Evolutionary conservation across 805 yeast species (phyloP).

Genomic region (Saccharomycopsis sp.): DNA sequence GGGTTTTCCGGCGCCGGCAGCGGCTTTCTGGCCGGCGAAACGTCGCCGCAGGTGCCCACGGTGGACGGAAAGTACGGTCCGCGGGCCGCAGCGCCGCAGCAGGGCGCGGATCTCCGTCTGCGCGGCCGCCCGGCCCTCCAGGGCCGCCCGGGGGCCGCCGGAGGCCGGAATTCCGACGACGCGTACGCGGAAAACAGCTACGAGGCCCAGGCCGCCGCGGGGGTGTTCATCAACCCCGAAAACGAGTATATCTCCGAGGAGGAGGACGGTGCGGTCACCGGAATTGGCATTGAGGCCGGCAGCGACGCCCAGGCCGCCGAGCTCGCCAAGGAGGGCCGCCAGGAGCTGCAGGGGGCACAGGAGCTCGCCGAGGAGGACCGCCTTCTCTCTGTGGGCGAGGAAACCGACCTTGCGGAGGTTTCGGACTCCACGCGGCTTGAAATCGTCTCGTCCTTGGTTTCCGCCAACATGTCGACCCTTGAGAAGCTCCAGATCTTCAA

Average conservation of each 20-base stretch:
- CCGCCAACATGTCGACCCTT: slow-evolving; percentile 19
- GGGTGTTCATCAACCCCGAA: slow-evolving; percentile 1
- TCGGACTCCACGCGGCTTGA: slow-evolving; percentile 6
- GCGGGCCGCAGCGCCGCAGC: slow-evolving; percentile 5
- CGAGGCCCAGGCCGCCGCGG: slow-evolving; percentile 5
- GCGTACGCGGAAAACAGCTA: slow-evolving; percentile 7
- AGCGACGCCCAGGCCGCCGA: slow-evolving; percentile 2
- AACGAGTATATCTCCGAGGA: background rate
- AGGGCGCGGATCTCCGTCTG: too few relatives aligned
- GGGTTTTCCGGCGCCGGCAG: background rate
- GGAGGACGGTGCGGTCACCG: slow-evolving; percentile 3
- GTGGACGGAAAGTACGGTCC: slow-evolving; percentile 12
- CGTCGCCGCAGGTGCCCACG: slow-evolving; percentile 10
- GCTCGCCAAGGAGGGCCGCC: background rate
- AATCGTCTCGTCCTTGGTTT: slow-evolving; percentile 15
- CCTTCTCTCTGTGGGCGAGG: background rate
- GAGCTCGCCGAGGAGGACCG: background rate
- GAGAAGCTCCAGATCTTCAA: slow-evolving; percentile 26
- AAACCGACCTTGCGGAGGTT: background rate
- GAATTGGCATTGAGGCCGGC: slow-evolving; percentile 4
- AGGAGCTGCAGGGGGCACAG: too few relatives aligned
- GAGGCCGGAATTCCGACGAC: too few relatives aligned
- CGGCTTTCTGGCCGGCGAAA: background rate
- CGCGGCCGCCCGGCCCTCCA: slow-evolving; percentile 6
- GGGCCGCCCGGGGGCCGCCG: too few relatives aligned